Evolutionary conservation across 2,329 filamentous ascomycete species (phyloP).

Genomic region (Teratosphaeria viscida): DNA sequence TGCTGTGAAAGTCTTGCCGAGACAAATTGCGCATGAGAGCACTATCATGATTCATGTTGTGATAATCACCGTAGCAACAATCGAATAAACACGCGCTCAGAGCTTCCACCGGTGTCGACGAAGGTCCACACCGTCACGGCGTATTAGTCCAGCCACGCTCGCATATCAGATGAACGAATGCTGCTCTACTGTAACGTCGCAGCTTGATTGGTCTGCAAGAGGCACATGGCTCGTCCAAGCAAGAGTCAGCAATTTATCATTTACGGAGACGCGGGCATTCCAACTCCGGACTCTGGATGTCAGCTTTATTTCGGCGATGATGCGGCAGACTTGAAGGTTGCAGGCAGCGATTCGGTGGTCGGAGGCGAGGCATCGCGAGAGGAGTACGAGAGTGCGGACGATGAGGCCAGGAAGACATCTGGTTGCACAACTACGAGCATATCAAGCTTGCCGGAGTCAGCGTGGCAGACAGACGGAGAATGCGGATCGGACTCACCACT

Average conservation of each 20-base stretch:
- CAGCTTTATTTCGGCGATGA: neutral
- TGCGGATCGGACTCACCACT: slow-evolving; percentile 1
- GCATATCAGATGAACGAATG: neutral
- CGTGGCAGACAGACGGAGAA: slow-evolving; percentile 18
- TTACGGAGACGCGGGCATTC: slow-evolving; percentile 8
- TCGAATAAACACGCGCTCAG: neutral
- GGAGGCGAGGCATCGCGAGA: neutral
- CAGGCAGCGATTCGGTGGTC: neutral
- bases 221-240: slow-evolving; percentile 10
- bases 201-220: neutral
- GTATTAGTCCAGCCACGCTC: neutral
- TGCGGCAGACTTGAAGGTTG: neutral
- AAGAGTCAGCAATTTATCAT: slow-evolving; percentile 9
- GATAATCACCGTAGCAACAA: neutral
- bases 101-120: neutral
- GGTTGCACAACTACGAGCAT: slow-evolving; percentile 20
- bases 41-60: neutral
- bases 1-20: no score
- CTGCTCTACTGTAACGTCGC: neutral
- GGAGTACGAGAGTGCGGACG: neutral
- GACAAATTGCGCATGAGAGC: neutral
- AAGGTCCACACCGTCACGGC: neutral
- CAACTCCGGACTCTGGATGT: slow-evolving; percentile 4
- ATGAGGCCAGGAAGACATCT: slow-evolving; percentile 9
- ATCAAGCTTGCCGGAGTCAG: slow-evolving; percentile 24